Base-by-base conservation (phyloP, 2,329 filamentous ascomycete species). In the Parastagonospora nodorum region DNA sequence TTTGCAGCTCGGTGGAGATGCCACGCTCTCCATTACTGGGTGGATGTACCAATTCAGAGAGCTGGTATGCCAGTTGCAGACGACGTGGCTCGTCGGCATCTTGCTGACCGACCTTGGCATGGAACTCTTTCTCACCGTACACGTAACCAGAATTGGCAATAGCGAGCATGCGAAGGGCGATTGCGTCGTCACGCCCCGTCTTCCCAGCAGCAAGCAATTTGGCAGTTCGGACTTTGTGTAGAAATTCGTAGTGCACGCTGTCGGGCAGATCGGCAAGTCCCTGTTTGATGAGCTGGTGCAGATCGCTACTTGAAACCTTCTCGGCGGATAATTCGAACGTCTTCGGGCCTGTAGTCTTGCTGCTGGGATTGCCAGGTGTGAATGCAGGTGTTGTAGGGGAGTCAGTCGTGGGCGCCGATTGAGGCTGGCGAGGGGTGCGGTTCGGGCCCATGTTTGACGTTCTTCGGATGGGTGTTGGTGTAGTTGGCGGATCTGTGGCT, bases 71-170 rank as follows among this genome's bases (percentile, higher is more conserved):
- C 19, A 99, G 81, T 73, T 99, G 94, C 56, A 92, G 88, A 44
- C 90, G 85, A 53, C 92, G 87, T 2, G 92, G 92, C 72, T 96
- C 91, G 65, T 97, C 93, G 32, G 86, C 84, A 68, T 99, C 95
- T 61, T 92, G 88, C 58, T 90, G 89, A 44, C 96, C 81, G 36
- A 97, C 84, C 72, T 90, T 93, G 56, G 93, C 88, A 38, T 92
- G 81, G 64, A 99, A 96, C n/a, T 85, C 84, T 4, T 82, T 77
- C 66, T 99, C 95, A 2, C 83, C 82, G 61, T 95, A 88, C 47
- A 97, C 90, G 69, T 96, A 97, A 2, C 92, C 90, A 55, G 99
- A 75, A 64, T 97, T 99, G 19, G 90, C 89, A 52, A 97, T 87
- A 11, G 93, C 92, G 36, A 99, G 80, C 32, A 97, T 79, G 29